Conservation (phyloP, 129 eudicot genomes). For the Kitagawia praeruptora region DNA sequence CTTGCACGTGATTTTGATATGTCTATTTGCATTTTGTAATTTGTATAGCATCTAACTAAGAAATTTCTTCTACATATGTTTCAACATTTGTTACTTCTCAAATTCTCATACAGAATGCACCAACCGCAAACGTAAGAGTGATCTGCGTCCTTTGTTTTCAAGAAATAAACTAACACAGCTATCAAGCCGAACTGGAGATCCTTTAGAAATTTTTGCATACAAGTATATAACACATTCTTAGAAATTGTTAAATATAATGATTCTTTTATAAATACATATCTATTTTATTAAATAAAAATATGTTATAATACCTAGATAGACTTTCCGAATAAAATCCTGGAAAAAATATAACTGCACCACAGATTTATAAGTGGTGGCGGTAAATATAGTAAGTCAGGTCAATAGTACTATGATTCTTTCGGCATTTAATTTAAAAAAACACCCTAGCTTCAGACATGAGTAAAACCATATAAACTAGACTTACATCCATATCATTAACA, state of each 20-base stretch:
- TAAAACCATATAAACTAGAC: conserved; percentile 15
- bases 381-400: neutral
- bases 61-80: neutral
- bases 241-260: neutral
- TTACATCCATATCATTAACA: conserved; percentile 78
- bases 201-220: no score
- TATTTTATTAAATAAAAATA: no score
- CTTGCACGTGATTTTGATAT: neutral
- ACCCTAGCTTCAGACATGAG: neutral
- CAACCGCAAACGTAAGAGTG: neutral
- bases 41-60: neutral
- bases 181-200: neutral
- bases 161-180: neutral
- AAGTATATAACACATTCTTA: no score
- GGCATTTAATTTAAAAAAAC: neutral
- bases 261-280: neutral
- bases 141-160: neutral
- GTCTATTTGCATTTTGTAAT: neutral
- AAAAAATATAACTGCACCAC: neutral
- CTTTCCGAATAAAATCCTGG: neutral
- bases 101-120: neutral
- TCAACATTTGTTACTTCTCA: neutral
- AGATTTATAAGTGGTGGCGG: neutral
- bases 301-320: no score
- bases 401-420: neutral